These are phyloP conservation scores for Uromyces viciae-fabae DNA, from an alignment of 1,284 basidiomycete genomes.

Conservation along the genomic window DNA sequence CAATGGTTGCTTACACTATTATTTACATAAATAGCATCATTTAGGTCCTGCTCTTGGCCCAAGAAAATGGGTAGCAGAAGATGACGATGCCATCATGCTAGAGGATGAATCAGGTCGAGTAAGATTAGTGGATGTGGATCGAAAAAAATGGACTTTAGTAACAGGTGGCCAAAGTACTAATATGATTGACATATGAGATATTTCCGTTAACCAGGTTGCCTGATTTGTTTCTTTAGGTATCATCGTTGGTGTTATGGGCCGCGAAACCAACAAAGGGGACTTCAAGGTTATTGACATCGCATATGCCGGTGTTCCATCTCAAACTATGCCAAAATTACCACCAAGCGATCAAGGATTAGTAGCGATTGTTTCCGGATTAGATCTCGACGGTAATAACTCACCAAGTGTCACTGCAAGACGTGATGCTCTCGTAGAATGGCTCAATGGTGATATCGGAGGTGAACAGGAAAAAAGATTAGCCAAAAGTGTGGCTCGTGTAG, in stretches of 20 bases:
- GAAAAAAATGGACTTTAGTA: constrained; percentile 5
- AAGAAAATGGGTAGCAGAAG: constrained; percentile 16
- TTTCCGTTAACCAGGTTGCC: not conserved
- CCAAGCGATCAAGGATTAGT: not conserved
- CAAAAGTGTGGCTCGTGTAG: constrained; percentile 70
- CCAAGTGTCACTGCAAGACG: not conserved
- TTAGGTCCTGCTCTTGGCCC: constrained; percentile 3
- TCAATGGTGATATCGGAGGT: constrained; percentile 31
- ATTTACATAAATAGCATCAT: constrained; percentile 12
- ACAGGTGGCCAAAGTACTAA: not conserved
- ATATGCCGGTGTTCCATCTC: not conserved
- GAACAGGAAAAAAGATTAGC: constrained; percentile 64
- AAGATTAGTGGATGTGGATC: constrained; percentile 1
- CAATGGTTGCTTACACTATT: not conserved
- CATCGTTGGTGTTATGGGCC: constrained; percentile 20
- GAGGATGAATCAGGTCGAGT: constrained; percentile 39
- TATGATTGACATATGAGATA: not conserved
- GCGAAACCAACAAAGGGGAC: constrained; percentile 28
- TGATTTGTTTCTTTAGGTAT: constrained; percentile 4
- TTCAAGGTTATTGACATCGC: constrained; percentile 20
- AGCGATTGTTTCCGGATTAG: constrained; percentile 33
- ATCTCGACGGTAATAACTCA: constrained; percentile 19
- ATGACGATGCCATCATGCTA: constrained; percentile 28
- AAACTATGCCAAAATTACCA: not conserved
- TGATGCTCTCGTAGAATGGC: constrained; percentile 16